Conservation (phyloP, 306 rosid genomes). For the Abrus precatorius region DNA sequence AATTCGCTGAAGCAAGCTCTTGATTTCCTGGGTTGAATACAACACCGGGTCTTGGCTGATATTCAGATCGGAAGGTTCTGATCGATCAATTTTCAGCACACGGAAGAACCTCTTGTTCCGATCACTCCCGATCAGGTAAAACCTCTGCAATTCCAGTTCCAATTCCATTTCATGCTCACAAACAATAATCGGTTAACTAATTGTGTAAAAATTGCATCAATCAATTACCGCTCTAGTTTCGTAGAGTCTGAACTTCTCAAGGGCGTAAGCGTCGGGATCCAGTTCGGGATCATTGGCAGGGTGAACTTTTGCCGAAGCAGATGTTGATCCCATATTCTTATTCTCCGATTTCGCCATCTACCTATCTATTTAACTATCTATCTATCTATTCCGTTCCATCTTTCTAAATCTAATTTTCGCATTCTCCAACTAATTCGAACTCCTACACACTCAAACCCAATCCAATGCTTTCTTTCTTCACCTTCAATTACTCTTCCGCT, state of each 20-base stretch:
- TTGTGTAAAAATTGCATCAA: too few relatives aligned
- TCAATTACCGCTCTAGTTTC: slow-evolving; percentile 82
- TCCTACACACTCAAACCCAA: too few relatives aligned
- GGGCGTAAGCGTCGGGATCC: slow-evolving; percentile 77
- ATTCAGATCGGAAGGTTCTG: slow-evolving; percentile 84
- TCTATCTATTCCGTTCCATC: background rate
- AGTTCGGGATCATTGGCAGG: slow-evolving; percentile 73
- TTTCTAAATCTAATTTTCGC: background rate
- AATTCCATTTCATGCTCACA: background rate
- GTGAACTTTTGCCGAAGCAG: slow-evolving; percentile 60
- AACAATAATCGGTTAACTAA: background rate
- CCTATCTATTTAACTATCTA: background rate
- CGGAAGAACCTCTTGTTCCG: slow-evolving; percentile 78
- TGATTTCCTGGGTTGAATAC: slow-evolving; percentile 85
- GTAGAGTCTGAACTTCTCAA: slow-evolving; percentile 86
- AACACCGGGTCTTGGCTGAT: slow-evolving; percentile 88
- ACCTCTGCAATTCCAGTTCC: slow-evolving; percentile 58
- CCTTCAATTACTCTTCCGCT: slow-evolving; percentile 24
- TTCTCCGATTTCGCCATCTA: slow-evolving; percentile 66
- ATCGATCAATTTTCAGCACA: slow-evolving; percentile 93
- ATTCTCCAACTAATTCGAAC: background rate
- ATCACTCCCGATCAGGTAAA: slow-evolving; percentile 88
- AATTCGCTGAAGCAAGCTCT: slow-evolving; percentile 84
- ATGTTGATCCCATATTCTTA: slow-evolving; percentile 38
- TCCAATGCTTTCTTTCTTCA: slow-evolving; percentile 8